These are phyloP conservation scores for Pholiota molesta DNA, from an alignment of 768 basidiomycete genomes.

Conservation along the genomic window DNA sequence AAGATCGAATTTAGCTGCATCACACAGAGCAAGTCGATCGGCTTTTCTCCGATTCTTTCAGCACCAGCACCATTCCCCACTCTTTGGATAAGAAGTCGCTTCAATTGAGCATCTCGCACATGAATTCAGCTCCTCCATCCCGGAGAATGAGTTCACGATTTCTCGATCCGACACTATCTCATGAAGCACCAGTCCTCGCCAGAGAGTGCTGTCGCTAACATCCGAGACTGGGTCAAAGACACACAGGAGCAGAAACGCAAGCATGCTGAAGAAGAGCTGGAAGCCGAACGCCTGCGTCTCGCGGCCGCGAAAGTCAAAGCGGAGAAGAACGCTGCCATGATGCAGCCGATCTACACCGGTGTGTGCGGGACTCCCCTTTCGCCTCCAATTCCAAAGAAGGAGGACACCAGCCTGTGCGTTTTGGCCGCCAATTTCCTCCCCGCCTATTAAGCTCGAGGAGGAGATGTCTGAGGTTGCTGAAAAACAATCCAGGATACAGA, in stretches of 20 bases:
- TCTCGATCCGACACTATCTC: not conserved
- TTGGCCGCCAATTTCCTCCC: not conserved
- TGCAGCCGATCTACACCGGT: not conserved
- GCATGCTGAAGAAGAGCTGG: not conserved
- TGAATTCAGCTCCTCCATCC: not conserved
- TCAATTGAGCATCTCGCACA: not conserved
- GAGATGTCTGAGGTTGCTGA: not conserved
- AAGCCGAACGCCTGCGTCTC: not conserved
- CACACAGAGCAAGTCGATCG: not conserved
- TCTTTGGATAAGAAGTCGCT: not conserved
- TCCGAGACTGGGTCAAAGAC: not conserved
- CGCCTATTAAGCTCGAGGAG: not conserved
- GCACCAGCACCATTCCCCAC: not conserved
- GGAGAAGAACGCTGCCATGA: not conserved
- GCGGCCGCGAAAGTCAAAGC: not conserved
- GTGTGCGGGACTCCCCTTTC: not conserved
- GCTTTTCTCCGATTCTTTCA: constrained; percentile 1
- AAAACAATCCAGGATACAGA: too few relatives aligned
- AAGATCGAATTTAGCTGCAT: constrained; percentile 1
- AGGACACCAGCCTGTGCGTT: too few relatives aligned
- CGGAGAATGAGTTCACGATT: constrained; percentile 1
- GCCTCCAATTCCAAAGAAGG: not conserved
- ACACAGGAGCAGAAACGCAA: not conserved
- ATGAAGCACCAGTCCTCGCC: not conserved
- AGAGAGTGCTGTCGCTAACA: not conserved